Percentiles rank a stretch among this genome's conserved stretches.
These are phyloP conservation scores for Tricholoma sp. DNA, from an alignment of 768 basidiomycete species.

Conservation along the genomic window DNA sequence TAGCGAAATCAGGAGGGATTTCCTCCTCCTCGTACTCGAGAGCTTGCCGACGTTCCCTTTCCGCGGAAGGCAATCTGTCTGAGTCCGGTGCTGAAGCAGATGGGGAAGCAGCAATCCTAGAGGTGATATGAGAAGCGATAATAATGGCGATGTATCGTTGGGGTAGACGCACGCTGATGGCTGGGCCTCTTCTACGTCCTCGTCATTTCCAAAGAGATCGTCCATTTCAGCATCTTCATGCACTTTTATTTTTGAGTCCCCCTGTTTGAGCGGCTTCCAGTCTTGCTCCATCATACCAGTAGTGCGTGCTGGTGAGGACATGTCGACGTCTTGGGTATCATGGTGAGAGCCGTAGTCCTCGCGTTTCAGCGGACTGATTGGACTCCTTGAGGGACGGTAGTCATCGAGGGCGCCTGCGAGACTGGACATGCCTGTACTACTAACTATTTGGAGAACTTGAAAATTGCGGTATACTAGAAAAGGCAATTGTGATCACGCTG, in stretches of 20 bases:
- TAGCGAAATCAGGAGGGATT: slow-evolving; percentile 47
- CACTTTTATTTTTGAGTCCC: slow-evolving; percentile 11
- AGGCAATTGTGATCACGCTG: not conserved
- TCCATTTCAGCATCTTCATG: slow-evolving; percentile 48
- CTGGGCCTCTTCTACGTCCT: slow-evolving; percentile 44
- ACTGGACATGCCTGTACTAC: slow-evolving; percentile 43
- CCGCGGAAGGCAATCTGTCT: slow-evolving; percentile 59
- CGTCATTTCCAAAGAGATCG: slow-evolving; percentile 77
- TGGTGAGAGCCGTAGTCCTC: slow-evolving; percentile 6
- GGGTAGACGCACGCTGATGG: slow-evolving; percentile 40
- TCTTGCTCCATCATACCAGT: not conserved
- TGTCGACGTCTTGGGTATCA: slow-evolving; percentile 35
- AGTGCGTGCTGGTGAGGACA: slow-evolving; percentile 21
- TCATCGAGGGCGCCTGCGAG: slow-evolving; percentile 53
- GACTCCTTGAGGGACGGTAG: slow-evolving; percentile 11
- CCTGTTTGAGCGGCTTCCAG: not conserved
- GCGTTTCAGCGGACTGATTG: slow-evolving; percentile 5
- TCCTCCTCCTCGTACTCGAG: slow-evolving; percentile 84
- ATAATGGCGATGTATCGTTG: not conserved
- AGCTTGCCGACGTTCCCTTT: slow-evolving; percentile 59
- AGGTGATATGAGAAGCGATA: not conserved
- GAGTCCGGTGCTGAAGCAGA: slow-evolving; percentile 49
- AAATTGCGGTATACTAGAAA: slow-evolving; percentile 2
- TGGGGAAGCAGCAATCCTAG: slow-evolving; percentile 35
- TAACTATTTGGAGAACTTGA: not conserved